Evolutionary conservation across 495 filamentous ascomycete genomes (phyloP).

Genomic region (Podospora australis): DNA sequence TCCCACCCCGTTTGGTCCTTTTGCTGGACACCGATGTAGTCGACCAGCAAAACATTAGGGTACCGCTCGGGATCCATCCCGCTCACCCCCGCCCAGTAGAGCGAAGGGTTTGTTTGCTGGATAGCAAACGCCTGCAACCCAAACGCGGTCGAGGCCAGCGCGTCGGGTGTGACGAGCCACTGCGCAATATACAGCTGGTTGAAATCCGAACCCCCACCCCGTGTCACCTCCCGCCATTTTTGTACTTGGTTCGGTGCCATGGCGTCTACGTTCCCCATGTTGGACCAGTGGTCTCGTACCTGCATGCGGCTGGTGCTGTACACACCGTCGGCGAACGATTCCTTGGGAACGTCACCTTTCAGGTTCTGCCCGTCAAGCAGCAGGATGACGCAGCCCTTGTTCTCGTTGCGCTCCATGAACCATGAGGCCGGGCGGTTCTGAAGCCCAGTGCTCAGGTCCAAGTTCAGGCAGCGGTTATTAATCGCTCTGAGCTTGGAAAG

Average conservation of each 20-base stretch:
- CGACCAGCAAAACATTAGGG: conserved; percentile 19
- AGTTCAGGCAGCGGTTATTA: conserved; percentile 18
- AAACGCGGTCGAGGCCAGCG: conserved; percentile 11
- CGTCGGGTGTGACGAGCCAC: conserved; percentile 19
- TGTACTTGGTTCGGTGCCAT: conserved; percentile 16
- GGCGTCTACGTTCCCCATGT: conserved; percentile 7
- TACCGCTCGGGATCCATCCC: conserved; percentile 18
- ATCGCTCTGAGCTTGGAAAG: conserved; percentile 15
- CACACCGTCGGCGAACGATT: conserved; percentile 16
- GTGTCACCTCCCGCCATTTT: conserved; percentile 4
- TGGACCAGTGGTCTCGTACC: conserved; percentile 18
- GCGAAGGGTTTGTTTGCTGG: conserved; percentile 18
- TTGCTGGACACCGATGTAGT: conserved; percentile 20
- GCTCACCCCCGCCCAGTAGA: conserved; percentile 22
- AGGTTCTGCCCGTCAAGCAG: conserved; percentile 15
- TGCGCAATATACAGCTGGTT: conserved; percentile 12
- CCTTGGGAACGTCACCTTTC: conserved; percentile 3
- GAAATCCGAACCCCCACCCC: conserved; percentile 12
- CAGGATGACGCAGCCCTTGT: conserved; percentile 18
- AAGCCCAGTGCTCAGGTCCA: conserved; percentile 14
- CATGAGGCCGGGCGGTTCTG: conserved; percentile 15
- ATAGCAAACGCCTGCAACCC: conserved; percentile 16
- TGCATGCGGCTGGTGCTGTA: conserved; percentile 9
- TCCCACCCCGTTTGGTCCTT: conserved; percentile 15
- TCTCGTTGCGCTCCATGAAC: conserved; percentile 19